Evolutionary conservation across 169 alveolate genomes (phyloP).

Genomic region (Cyclospora cayetanensis): DNA sequence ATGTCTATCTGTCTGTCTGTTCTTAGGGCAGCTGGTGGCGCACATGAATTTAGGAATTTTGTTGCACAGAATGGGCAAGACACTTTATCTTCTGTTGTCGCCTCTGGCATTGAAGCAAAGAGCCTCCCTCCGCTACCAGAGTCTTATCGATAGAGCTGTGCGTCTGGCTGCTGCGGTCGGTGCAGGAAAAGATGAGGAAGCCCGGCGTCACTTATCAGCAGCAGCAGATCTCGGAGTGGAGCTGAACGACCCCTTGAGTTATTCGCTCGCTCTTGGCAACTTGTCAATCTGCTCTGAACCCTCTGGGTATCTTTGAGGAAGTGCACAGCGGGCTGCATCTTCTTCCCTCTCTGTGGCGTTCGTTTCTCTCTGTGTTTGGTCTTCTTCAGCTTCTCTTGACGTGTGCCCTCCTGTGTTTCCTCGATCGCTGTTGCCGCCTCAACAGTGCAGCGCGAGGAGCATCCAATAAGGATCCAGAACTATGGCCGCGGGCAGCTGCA

Average conservation of each 20-base stretch:
- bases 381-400: neutral
- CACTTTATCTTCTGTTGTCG: neutral
- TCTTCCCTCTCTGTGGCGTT: too few relatives aligned
- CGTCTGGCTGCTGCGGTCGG: neutral
- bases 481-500: neutral
- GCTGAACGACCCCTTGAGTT: neutral
- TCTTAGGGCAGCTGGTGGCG: neutral
- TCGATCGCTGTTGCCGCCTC: neutral
- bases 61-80: neutral
- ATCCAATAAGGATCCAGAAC: neutral
- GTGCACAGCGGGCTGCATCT: too few relatives aligned
- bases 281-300: neutral
- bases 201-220: neutral
- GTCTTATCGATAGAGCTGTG: neutral
- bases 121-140: neutral
- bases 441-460: neutral
- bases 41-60: neutral
- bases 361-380: too few relatives aligned
- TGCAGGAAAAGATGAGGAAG: neutral
- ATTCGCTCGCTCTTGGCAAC: neutral
- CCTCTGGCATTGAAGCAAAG: neutral
- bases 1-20: too few relatives aligned
- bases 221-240: constrained; percentile 23
- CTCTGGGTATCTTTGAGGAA: too few relatives aligned
- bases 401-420: neutral